A percentile compares a stretch with the other conserved stretches of the same genome.
Evolutionary conservation across 23 red algal genomes (phyloP).

Genomic region (Gracilariopsis chorda): DNA sequence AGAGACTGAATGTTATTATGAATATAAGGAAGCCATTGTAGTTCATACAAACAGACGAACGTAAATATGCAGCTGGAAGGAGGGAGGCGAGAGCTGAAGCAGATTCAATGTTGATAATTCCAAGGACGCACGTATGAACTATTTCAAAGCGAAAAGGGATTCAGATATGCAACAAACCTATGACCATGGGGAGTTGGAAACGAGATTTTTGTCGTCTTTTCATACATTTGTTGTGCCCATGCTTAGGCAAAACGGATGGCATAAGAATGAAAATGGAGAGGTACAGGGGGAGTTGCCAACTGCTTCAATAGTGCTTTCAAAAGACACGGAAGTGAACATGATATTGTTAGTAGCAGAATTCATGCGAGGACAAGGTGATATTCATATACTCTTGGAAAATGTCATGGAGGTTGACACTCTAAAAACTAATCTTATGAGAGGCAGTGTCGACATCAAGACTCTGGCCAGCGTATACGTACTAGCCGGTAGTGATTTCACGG

Average conservation of each 20-base stretch:
- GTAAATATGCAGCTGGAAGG: too few species aligned
- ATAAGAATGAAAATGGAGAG: too few species aligned
- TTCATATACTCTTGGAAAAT: not conserved
- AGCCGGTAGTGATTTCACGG: not conserved
- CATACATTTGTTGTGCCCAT: not conserved
- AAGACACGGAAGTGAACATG: conserved; percentile 4
- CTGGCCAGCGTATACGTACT: not conserved
- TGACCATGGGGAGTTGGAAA: conserved; percentile 15
- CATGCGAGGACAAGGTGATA: not conserved
- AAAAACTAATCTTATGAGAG: not conserved
- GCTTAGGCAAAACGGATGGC: not conserved
- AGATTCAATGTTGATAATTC: too few species aligned
- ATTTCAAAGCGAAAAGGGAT: not conserved
- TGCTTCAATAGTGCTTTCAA: not conserved
- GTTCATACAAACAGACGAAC: too few species aligned
- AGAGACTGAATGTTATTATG: too few species aligned
- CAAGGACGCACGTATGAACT: too few species aligned
- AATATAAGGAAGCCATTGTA: too few species aligned
- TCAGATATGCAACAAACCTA: not conserved
- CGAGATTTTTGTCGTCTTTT: not conserved
- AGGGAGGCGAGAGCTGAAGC: too few species aligned
- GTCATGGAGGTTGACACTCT: not conserved
- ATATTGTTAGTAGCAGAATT: not conserved
- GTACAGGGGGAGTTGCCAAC: too few species aligned
- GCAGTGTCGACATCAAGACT: not conserved